phyloP scores from a whole-genome alignment of 1,284 basidiomycete genomes.

The Trametes hirsuta region DNA sequence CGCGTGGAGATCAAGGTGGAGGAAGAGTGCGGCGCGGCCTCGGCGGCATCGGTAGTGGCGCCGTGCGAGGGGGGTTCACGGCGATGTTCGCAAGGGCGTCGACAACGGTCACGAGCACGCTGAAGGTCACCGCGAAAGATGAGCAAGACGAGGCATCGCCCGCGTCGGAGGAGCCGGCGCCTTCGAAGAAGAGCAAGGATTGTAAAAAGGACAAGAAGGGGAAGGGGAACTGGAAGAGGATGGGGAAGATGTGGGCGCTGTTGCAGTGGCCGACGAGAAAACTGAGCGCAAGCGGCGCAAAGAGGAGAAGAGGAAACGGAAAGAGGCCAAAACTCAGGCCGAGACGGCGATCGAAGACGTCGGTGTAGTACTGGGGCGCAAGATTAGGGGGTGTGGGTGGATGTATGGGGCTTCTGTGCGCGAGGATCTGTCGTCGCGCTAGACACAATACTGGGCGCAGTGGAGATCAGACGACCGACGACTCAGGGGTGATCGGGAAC shows the following conservation, averaged over 20 bases:
- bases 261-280: slow-evolving; percentile 4
- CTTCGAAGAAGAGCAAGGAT: slow-evolving; percentile 6
- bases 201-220: slow-evolving; percentile 20
- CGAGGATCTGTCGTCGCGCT: slow-evolving; percentile 24
- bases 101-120: slow-evolving; percentile 12
- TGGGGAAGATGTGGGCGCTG: slow-evolving; percentile 1
- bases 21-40: slow-evolving; percentile 10
- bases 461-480: slow-evolving; percentile 44
- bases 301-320: slow-evolving; percentile 20
- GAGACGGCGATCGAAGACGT: background rate
- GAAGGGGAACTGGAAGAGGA: slow-evolving; percentile 1
- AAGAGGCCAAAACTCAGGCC: slow-evolving; percentile 12
- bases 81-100: slow-evolving; percentile 23
- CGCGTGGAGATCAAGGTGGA: slow-evolving; percentile 11
- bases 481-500: slow-evolving; percentile 49
- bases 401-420: slow-evolving; percentile 11
- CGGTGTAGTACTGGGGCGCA: slow-evolving; percentile 12
- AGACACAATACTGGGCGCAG: slow-evolving; percentile 24
- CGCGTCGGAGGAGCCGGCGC: background rate
- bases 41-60: slow-evolving; percentile 22
- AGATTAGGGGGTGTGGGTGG: slow-evolving; percentile 9
- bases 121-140: background rate
- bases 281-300: slow-evolving; percentile 23
- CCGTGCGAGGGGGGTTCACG: slow-evolving; percentile 15
- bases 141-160: background rate